Conservation (phyloP, 2,329 filamentous ascomycete species). For the Penicillium sp. region DNA sequence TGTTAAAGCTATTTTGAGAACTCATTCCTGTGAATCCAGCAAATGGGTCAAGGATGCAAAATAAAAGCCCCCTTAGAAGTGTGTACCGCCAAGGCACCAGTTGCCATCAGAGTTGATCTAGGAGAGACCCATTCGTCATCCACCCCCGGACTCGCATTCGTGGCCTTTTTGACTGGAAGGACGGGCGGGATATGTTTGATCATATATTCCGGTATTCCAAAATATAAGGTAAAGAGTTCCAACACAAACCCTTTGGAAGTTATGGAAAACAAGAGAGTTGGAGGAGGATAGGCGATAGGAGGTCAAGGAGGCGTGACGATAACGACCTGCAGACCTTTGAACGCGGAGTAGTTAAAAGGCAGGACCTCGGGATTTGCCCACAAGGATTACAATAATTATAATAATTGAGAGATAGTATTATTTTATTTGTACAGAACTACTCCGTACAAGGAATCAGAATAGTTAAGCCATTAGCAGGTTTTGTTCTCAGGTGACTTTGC, state of each 20-base stretch:
- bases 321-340: constrained; percentile 20
- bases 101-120: constrained; percentile 37
- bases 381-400: not conserved
- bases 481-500: constrained; percentile 24
- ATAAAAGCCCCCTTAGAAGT: constrained; percentile 25
- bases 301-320: constrained; percentile 19
- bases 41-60: constrained; percentile 18
- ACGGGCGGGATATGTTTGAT: not conserved
- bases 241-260: not conserved
- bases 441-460: constrained; percentile 2
- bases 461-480: constrained; percentile 4
- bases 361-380: not conserved
- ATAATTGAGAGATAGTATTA: not conserved
- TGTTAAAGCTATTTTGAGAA: constrained; percentile 38
- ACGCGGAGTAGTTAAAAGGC: not conserved
- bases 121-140: constrained; percentile 40
- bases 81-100: constrained; percentile 32
- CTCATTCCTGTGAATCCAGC: constrained; percentile 38
- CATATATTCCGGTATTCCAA: constrained; percentile 10
- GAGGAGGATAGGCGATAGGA: constrained; percentile 17
- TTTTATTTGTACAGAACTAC: not conserved
- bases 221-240: not conserved
- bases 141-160: constrained; percentile 28
- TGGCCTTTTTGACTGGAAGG: constrained; percentile 13
- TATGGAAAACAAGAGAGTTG: not conserved